These are phyloP conservation scores for Glomus cerebriforme DNA, from an alignment of 192 early-diverging fungal genomes.

Conservation along the genomic window DNA sequence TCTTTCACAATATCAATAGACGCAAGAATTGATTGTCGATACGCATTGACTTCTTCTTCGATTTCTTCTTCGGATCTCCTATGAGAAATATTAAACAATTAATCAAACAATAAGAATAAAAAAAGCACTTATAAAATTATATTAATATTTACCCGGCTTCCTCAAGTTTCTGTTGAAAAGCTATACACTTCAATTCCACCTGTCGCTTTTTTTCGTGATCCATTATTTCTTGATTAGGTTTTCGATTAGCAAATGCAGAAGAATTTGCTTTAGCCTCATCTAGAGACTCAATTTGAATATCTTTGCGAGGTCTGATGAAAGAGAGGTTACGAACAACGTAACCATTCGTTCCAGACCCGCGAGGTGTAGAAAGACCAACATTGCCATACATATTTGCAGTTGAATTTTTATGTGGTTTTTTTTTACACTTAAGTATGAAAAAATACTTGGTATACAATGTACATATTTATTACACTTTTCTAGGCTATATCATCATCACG, in stretches of 20 bases:
- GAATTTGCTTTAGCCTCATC: conserved; percentile 47
- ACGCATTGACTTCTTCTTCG: conserved; percentile 60
- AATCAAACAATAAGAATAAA: not conserved
- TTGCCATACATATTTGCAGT: conserved; percentile 25
- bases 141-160: conserved; percentile 55
- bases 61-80: conserved; percentile 65
- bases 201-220: conserved; percentile 85
- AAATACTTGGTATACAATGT: too few relatives aligned
- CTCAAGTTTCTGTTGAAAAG: conserved; percentile 79
- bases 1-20: conserved; percentile 23
- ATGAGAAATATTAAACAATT: not conserved
- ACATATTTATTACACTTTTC: too few relatives aligned
- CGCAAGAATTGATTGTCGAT: conserved; percentile 60
- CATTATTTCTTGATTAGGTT: conserved; percentile 78
- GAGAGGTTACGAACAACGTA: conserved; percentile 92
- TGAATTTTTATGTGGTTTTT: not conserved
- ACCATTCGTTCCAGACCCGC: conserved; percentile 93
- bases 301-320: conserved; percentile 57
- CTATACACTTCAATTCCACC: conserved; percentile 84
- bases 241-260: conserved; percentile 38
- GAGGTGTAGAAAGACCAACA: conserved; percentile 72
- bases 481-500: too few relatives aligned
- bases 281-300: conserved; percentile 35
- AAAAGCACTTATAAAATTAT: not conserved
- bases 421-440: too few relatives aligned